These are phyloP conservation scores for Pythium biforme DNA, from an alignment of 352 stramenopile species.

Conservation along the genomic window DNA sequence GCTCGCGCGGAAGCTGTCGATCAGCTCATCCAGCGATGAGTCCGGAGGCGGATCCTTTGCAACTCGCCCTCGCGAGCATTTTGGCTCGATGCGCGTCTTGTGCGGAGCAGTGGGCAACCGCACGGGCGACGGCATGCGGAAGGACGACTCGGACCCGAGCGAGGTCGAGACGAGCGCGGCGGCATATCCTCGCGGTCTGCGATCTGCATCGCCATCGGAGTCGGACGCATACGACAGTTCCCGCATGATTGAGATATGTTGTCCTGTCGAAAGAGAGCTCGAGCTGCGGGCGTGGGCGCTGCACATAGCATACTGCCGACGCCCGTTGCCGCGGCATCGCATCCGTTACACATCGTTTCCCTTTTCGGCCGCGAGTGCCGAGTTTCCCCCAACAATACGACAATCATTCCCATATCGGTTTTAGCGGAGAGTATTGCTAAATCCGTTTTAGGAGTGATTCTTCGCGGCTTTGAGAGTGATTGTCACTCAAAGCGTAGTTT, in stretches of 20 bases:
- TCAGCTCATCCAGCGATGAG: constrained; percentile 48
- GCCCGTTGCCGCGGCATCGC: neutral
- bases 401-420: constrained; percentile 13
- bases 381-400: constrained; percentile 3
- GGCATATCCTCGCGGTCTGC: constrained; percentile 6
- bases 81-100: too few relatives aligned
- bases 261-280: neutral
- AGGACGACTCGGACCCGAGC: constrained; percentile 14
- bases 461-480: too few relatives aligned
- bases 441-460: too few relatives aligned
- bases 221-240: neutral
- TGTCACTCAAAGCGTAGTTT: neutral
- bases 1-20: constrained; percentile 46
- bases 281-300: too few relatives aligned
- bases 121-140: constrained; percentile 17
- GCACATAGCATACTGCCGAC: too few relatives aligned
- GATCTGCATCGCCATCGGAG: constrained; percentile 3
- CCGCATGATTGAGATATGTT: neutral
- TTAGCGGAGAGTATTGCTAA: neutral
- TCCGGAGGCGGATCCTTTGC: constrained; percentile 4
- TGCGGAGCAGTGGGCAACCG: neutral
- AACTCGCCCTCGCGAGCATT: neutral
- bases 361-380: neutral
- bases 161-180: constrained; percentile 17
- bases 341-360: constrained; percentile 9